Evolutionary conservation across 768 basidiomycete species (phyloP).

Genomic region (Russula virescens): DNA sequence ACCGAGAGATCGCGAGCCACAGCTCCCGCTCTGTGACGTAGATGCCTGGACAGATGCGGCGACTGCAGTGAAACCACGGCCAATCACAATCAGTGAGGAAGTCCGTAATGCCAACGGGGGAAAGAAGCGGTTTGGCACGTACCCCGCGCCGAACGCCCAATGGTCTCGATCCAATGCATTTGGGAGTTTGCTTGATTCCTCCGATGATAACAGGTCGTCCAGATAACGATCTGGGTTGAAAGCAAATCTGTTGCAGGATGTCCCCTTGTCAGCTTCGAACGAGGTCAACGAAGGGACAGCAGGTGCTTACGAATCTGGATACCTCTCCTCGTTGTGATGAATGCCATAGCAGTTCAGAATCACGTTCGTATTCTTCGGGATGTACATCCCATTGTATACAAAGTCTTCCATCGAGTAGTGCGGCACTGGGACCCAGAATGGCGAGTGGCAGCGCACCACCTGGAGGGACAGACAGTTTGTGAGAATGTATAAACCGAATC

Average conservation of each 20-base stretch:
- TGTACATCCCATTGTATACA: slow-evolving; percentile 29
- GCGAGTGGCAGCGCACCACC: slow-evolving; percentile 11
- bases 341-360: slow-evolving; percentile 29
- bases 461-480: background rate
- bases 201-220: slow-evolving; percentile 34
- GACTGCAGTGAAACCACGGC: slow-evolving; percentile 18
- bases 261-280: background rate
- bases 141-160: slow-evolving; percentile 47
- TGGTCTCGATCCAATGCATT: background rate
- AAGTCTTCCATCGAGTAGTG: slow-evolving; percentile 32
- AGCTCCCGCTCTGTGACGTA: slow-evolving; percentile 42
- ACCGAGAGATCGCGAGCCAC: slow-evolving; percentile 40
- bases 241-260: slow-evolving; percentile 19
- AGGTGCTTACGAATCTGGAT: slow-evolving; percentile 33
- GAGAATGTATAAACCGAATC: background rate
- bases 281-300: slow-evolving; percentile 16
- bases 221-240: slow-evolving; percentile 44
- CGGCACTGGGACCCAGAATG: slow-evolving; percentile 31
- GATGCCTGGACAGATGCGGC: slow-evolving; percentile 41
- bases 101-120: no score
- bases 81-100: no score
- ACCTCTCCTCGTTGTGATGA: slow-evolving; percentile 19
- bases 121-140: slow-evolving; percentile 10
- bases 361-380: slow-evolving; percentile 30
- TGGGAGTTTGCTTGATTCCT: slow-evolving; percentile 38